Conservation (phyloP, 495 filamentous ascomycete genomes). For the Elasticomyces elasticus region DNA sequence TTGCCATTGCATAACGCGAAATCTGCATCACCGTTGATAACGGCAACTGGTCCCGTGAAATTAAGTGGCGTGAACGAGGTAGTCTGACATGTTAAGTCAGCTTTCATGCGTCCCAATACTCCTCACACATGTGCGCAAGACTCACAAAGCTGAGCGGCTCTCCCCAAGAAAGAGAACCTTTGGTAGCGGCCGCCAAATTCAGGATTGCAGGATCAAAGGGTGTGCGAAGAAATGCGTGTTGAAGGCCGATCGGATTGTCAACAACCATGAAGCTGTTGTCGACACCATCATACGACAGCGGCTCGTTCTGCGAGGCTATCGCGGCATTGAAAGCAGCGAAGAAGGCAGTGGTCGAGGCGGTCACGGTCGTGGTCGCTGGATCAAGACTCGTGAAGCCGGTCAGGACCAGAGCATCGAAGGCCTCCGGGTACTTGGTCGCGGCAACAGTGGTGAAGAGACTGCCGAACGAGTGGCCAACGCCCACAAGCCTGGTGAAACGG, state of each 20-base stretch:
- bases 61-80: no score
- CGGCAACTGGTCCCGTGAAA: not conserved
- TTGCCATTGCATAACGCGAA: not conserved
- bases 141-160: no score
- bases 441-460: not conserved
- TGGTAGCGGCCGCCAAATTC: no score
- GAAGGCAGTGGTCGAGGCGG: no score
- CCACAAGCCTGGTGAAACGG: not conserved
- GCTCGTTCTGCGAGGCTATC: not conserved
- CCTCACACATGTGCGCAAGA: not conserved
- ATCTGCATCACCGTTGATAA: not conserved
- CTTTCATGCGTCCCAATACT: no score
- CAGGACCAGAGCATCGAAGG: not conserved
- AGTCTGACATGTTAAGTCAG: not conserved
- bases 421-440: not conserved
- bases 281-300: no score
- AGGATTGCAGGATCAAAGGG: no score
- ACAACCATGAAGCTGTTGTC: no score
- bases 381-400: not conserved
- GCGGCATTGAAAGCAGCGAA: not conserved
- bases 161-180: no score
- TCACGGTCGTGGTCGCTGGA: no score
- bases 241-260: no score
- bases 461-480: not conserved
- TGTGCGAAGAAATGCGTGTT: no score